Conservation (phyloP, 108 stramenopile species). For the Mediolabrus comicus region DNA sequence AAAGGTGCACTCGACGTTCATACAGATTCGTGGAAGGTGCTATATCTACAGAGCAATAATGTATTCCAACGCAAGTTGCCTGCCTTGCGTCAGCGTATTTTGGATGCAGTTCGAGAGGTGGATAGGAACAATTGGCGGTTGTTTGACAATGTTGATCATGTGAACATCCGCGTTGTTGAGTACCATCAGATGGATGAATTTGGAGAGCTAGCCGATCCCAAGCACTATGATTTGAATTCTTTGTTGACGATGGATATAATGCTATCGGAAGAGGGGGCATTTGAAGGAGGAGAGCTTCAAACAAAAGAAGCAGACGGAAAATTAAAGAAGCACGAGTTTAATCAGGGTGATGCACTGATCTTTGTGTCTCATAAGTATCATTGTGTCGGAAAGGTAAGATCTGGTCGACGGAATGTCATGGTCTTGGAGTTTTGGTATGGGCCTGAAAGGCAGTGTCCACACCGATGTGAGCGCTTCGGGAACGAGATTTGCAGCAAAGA, state of each 20-base stretch:
- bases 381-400: slow-evolving; percentile 9
- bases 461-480: slow-evolving; percentile 31
- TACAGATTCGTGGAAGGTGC: slow-evolving; percentile 24
- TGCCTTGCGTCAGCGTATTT: slow-evolving; percentile 10
- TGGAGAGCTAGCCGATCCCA: slow-evolving; percentile 19
- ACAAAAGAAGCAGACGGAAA: slow-evolving; percentile 20
- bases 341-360: slow-evolving; percentile 28
- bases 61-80: slow-evolving; percentile 17
- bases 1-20: slow-evolving; percentile 4
- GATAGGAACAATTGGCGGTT: slow-evolving; percentile 21
- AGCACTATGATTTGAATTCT: slow-evolving; percentile 31
- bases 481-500: slow-evolving; percentile 19
- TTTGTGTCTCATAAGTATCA: slow-evolving; percentile 34
- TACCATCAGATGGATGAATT: slow-evolving; percentile 29
- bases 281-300: slow-evolving; percentile 22
- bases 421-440: slow-evolving; percentile 38
- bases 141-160: slow-evolving; percentile 27
- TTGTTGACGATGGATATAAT: slow-evolving; percentile 25
- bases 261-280: slow-evolving; percentile 16
- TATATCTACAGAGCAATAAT: slow-evolving; percentile 25
- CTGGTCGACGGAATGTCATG: slow-evolving; percentile 34
- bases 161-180: slow-evolving; percentile 27
- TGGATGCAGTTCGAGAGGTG: slow-evolving; percentile 15
- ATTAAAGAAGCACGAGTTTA: slow-evolving; percentile 15
- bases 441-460: slow-evolving; percentile 23